A percentile compares a stretch with the other conserved stretches of the same genome.
Conservation (phyloP, 2,329 filamentous ascomycete species). For the Alternaria arbusti region DNA sequence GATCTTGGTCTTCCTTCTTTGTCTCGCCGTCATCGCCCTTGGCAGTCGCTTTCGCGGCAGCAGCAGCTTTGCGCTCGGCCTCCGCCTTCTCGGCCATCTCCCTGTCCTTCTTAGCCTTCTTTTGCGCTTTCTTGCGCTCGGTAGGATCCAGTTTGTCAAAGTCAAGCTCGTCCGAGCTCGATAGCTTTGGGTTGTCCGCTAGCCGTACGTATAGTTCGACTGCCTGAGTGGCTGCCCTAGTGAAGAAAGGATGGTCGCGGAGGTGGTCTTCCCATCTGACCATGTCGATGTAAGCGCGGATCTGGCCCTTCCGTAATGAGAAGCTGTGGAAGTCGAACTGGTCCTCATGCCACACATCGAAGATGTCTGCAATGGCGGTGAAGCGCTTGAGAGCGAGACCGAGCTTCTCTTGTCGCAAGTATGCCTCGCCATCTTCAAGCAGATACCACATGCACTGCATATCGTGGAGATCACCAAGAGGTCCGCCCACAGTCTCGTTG, state of each 20-base stretch:
- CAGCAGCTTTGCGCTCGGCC: slow-evolving; percentile 80
- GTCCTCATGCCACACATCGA: slow-evolving; percentile 97
- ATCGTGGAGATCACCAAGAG: slow-evolving; percentile 88
- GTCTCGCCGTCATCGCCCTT: slow-evolving; percentile 66
- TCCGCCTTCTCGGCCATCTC: slow-evolving; percentile 76
- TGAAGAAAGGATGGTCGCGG: slow-evolving; percentile 92
- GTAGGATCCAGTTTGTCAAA: slow-evolving; percentile 59
- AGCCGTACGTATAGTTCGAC: slow-evolving; percentile 81
- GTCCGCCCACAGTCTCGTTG: slow-evolving; percentile 85
- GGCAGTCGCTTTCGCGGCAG: slow-evolving; percentile 63
- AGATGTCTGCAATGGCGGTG: slow-evolving; percentile 86
- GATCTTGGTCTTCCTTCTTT: slow-evolving; percentile 92
- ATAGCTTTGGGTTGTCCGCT: slow-evolving; percentile 73
- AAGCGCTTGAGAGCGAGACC: slow-evolving; percentile 92
- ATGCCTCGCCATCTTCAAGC: slow-evolving; percentile 92
- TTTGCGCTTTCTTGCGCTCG: slow-evolving; percentile 84
- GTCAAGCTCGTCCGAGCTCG: slow-evolving; percentile 67
- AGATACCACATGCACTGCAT: slow-evolving; percentile 99
- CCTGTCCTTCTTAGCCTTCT: slow-evolving; percentile 85
- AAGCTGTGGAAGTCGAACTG: slow-evolving; percentile 99
- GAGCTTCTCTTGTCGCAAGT: slow-evolving; percentile 79
- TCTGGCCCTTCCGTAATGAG: slow-evolving; percentile 94
- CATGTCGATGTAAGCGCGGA: slow-evolving; percentile 95
- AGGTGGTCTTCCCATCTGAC: slow-evolving; percentile 92
- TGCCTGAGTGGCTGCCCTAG: slow-evolving; percentile 80